Conservation (phyloP, 192 early-diverging fungal species). For the Umbelopsis sp. region DNA sequence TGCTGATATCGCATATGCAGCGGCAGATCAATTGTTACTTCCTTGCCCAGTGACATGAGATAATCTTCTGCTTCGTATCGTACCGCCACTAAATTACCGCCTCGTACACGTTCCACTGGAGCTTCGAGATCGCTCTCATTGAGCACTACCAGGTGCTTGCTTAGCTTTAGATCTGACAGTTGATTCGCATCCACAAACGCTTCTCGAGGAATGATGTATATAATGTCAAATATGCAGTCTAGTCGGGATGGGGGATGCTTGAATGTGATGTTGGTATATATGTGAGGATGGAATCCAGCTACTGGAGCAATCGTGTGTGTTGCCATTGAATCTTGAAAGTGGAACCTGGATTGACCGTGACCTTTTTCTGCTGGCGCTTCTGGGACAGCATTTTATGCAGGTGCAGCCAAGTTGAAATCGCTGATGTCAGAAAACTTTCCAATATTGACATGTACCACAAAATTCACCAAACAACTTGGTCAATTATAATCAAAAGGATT, state of each 20-base stretch:
- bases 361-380: too few relatives aligned
- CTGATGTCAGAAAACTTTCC: too few relatives aligned
- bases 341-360: too few relatives aligned
- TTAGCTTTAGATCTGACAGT: constrained; percentile 7
- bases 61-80: constrained; percentile 14
- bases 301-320: constrained; percentile 10
- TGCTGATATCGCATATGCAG: constrained; percentile 33
- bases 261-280: constrained; percentile 19
- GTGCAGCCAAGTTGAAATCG: too few relatives aligned
- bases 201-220: constrained; percentile 32
- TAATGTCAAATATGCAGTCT: constrained; percentile 29
- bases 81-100: constrained; percentile 22
- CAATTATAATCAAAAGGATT: too few relatives aligned
- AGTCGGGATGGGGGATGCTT: constrained; percentile 1
- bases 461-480: too few relatives aligned
- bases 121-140: constrained; percentile 31
- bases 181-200: constrained; percentile 35
- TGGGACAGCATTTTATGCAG: too few relatives aligned
- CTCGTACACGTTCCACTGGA: constrained; percentile 19
- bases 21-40: constrained; percentile 21
- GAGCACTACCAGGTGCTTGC: constrained; percentile 10
- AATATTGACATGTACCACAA: too few relatives aligned
- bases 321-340: not conserved
- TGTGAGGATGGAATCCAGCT: not conserved
- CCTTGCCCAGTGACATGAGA: constrained; percentile 19